Percentiles rank a stretch among this genome's conserved stretches.
phyloP scores from a whole-genome alignment of 2,329 filamentous ascomycete species.

The Curvularia verruculosa region DNA sequence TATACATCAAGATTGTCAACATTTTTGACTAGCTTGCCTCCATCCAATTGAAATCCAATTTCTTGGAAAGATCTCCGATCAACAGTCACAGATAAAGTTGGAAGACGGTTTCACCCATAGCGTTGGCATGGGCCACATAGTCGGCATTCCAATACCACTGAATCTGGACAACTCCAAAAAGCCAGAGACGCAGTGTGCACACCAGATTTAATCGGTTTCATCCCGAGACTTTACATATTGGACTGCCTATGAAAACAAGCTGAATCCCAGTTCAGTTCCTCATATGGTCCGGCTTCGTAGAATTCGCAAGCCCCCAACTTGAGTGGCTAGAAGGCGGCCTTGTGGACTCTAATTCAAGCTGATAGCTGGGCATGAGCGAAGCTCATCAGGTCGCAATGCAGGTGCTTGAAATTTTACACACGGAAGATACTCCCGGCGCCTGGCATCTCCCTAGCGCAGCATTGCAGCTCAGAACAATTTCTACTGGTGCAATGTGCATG shows the following conservation, averaged over 20 bases:
- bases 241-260: neutral
- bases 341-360: neutral
- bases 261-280: neutral
- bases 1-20: conserved; percentile 3
- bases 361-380: neutral
- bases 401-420: neutral
- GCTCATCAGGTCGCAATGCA: neutral
- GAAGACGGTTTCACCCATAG: neutral
- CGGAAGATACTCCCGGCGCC: neutral
- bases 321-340: neutral
- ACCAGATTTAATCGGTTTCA: neutral
- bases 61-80: neutral
- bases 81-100: neutral
- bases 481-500: neutral
- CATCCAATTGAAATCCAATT: neutral
- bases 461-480: neutral
- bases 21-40: neutral
- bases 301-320: neutral
- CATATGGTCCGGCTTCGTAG: neutral
- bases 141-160: too few species aligned
- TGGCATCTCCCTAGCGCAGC: neutral
- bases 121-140: neutral
- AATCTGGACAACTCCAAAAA: neutral
- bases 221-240: neutral
- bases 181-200: neutral